phyloP scores from a whole-genome alignment of 345 rosid genomes.

The Linum trigynum region DNA sequence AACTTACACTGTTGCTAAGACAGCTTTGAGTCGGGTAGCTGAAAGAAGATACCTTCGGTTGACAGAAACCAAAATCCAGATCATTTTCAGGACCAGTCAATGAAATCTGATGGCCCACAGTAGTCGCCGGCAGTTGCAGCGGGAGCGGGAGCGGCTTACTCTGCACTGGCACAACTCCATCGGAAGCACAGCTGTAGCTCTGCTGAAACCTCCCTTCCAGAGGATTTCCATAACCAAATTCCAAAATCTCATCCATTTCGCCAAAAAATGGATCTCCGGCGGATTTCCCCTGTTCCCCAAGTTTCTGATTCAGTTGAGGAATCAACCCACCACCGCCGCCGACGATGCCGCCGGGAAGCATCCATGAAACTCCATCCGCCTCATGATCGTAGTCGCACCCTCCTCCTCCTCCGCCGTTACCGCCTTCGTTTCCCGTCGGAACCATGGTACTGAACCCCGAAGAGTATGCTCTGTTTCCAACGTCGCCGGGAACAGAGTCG shows the following conservation, averaged over 20 bases:
- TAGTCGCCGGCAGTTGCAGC: not conserved
- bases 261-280: conserved; percentile 12
- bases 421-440: conserved; percentile 1
- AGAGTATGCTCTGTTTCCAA: conserved; percentile 5
- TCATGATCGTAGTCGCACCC: not conserved
- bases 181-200: not conserved
- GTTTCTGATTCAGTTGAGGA: conserved; percentile 2
- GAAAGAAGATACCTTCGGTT: conserved; percentile 27
- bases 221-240: conserved; percentile 15
- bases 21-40: conserved; percentile 21
- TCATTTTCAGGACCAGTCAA: conserved; percentile 2
- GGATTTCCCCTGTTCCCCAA: not conserved
- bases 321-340: not conserved
- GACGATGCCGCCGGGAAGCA: conserved; percentile 7
- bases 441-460: conserved; percentile 11
- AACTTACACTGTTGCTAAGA: conserved; percentile 28
- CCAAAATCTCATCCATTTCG: conserved; percentile 23
- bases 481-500: conserved; percentile 16
- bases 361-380: conserved; percentile 17
- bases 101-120: not conserved
- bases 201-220: conserved; percentile 6
- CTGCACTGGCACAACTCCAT: conserved; percentile 30
- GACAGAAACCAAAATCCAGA: conserved; percentile 22
- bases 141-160: conserved; percentile 10
- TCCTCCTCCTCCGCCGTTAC: not conserved